Evolutionary conservation across 2,329 filamentous ascomycete species (phyloP), one percentile per base, ranked within the genome.

Genomic region (Aspergillus oerlinghausenensis): DNA sequence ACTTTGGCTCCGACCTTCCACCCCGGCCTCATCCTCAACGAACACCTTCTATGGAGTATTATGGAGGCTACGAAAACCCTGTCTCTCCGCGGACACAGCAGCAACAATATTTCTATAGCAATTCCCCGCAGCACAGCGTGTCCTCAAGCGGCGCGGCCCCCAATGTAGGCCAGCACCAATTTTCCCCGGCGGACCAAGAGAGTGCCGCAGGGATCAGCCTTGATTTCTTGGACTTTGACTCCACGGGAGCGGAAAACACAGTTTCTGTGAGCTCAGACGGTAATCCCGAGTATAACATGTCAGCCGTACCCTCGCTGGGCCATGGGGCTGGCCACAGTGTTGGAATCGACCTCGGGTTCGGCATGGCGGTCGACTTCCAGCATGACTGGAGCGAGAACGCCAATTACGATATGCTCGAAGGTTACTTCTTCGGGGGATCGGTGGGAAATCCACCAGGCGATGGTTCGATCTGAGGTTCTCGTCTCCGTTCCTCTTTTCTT

Each of bases 151-250:
- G 65, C 49, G 62, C 65, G 35, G 56, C 51, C 28, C 64, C 62
- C n/a, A 56, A 61, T 55, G 60, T 62, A 55, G 70, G 54, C 64
- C 62, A 64, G 14, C 58, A 68, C 52, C 59, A 61, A 47, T 58
- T 64, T n/a, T 60, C 60, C 40, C 23, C 61, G n/a, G 28, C 63
- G 19, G 65, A 68, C 7, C 54, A 59, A 10, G 67, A 71, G 11
- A 58, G 59, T 11, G 56, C 62, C 17, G 49, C 61, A 14, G 66
- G 79, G 54, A 75, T 79, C 17, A 78, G 81, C 51, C 75, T 84
- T 14, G 80, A 84, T 61, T 84, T 84, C 66, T 69, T 84, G 14
- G 79, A 83, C 58, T 77, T 79, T 49, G 78, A 80, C 57, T 72
- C 78, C 4, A 65, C 73, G 0, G 70, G 70, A 19, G 60, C 65